phyloP scores from a whole-genome alignment of 2,329 filamentous ascomycete species.

The Botryotinia calthae region DNA sequence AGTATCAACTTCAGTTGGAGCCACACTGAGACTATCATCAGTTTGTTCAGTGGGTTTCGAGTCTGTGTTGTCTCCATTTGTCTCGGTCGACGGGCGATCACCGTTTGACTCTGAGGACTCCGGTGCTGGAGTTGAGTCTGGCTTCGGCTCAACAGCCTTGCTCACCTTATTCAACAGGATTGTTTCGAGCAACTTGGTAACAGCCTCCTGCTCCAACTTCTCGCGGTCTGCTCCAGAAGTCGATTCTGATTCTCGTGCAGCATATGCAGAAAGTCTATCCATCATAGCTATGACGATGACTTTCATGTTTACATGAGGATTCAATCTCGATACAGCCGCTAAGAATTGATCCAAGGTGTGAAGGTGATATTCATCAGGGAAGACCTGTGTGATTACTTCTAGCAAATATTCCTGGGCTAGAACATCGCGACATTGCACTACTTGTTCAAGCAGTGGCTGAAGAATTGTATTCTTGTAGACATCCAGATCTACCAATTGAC shows the following conservation, averaged over 20 bases:
- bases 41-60: constrained; percentile 41
- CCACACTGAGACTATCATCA: constrained; percentile 46
- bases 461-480: constrained; percentile 90
- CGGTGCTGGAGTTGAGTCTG: constrained; percentile 5
- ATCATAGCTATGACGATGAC: constrained; percentile 96
- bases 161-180: constrained; percentile 64
- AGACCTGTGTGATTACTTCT: constrained; percentile 98
- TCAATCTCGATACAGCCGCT: constrained; percentile 85
- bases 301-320: constrained; percentile 97
- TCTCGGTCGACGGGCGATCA: constrained; percentile 32
- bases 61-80: constrained; percentile 38
- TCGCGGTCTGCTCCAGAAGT: constrained; percentile 68
- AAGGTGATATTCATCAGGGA: constrained; percentile 96
- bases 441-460: constrained; percentile 86
- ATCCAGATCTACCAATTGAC: constrained; percentile 91
- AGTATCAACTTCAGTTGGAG: constrained; percentile 40
- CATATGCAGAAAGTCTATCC: constrained; percentile 92
- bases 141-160: constrained; percentile 25
- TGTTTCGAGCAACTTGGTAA: constrained; percentile 74
- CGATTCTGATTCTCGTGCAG: constrained; percentile 78
- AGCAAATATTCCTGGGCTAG: constrained; percentile 95
- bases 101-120: constrained; percentile 35
- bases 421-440: constrained; percentile 96
- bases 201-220: constrained; percentile 80
- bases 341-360: constrained; percentile 95